Conservation (phyloP, 345 rosid species). For the Pistacia vera region DNA sequence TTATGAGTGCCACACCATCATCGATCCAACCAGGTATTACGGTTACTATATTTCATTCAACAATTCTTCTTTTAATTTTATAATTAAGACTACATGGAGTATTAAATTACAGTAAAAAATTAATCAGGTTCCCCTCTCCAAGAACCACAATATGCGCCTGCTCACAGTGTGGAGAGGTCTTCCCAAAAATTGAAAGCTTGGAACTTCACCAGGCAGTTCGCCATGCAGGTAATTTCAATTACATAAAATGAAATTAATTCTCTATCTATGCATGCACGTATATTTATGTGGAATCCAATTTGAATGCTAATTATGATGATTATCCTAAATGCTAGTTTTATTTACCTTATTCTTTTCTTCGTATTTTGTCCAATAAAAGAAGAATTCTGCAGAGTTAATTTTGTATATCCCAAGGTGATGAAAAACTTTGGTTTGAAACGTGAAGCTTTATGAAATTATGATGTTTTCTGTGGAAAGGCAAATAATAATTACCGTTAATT, state of each 20-base stretch:
- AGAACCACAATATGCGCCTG: constrained; percentile 74
- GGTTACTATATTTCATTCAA: background rate
- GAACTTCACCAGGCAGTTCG: constrained; percentile 98
- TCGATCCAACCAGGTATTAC: constrained; percentile 87
- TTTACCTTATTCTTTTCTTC: too few species aligned
- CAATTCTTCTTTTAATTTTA: background rate
- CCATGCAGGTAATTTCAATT: constrained; percentile 72
- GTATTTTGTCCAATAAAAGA: too few species aligned
- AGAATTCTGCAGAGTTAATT: too few species aligned
- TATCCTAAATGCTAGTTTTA: too few species aligned
- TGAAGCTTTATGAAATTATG: background rate
- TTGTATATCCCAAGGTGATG: background rate
- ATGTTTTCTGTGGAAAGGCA: background rate
- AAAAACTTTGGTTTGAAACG: too few species aligned
- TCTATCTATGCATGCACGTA: too few species aligned
- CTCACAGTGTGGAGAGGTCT: constrained; percentile 91
- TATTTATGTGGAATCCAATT: too few species aligned
- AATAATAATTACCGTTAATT: constrained; percentile 12
- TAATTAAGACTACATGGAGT: background rate
- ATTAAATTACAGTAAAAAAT: background rate
- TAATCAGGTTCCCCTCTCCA: constrained; percentile 67
- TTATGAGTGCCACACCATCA: constrained; percentile 90
- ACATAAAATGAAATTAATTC: background rate
- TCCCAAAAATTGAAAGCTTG: constrained; percentile 88
- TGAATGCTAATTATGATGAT: too few species aligned